phyloP scores from a whole-genome alignment of 176 grass and related monocot genomes.

The Pontederia paniculata region DNA sequence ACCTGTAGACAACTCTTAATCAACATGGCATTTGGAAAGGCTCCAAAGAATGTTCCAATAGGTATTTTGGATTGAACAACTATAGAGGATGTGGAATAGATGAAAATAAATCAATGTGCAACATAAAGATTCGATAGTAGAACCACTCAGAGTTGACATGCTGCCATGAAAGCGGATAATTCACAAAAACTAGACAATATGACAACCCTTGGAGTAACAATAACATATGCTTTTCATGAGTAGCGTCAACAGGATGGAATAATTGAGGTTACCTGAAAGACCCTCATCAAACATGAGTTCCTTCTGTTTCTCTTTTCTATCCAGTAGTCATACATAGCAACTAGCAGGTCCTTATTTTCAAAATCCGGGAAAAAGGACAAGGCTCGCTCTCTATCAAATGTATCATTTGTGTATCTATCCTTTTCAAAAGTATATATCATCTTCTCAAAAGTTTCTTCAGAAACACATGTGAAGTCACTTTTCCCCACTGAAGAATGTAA shows the following conservation, averaged over 20 bases:
- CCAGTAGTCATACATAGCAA: constrained; percentile 61
- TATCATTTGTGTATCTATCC: constrained; percentile 48
- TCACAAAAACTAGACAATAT: no score
- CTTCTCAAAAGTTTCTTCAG: constrained; percentile 54
- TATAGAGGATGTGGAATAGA: no score
- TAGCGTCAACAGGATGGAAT: constrained; percentile 3
- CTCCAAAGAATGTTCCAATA: no score
- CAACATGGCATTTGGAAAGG: no score
- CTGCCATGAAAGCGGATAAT: no score
- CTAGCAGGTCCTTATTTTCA: constrained; percentile 32
- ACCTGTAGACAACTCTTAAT: no score
- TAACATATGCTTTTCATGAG: not conserved
- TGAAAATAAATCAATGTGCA: no score
- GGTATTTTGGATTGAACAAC: no score
- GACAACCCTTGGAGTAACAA: not conserved
- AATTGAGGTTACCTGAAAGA: constrained; percentile 63
- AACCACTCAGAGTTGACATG: no score
- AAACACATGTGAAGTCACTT: constrained; percentile 20
- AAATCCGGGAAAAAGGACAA: constrained; percentile 40
- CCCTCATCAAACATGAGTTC: constrained; percentile 38
- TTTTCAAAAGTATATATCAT: constrained; percentile 76
- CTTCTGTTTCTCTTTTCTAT: constrained; percentile 44
- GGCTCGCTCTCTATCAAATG: constrained; percentile 30
- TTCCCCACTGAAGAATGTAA: constrained; percentile 15
- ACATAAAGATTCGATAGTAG: no score